These are phyloP conservation scores for Raffaelea albimanens DNA, from an alignment of 2,329 filamentous ascomycete genomes.

Conservation along the genomic window DNA sequence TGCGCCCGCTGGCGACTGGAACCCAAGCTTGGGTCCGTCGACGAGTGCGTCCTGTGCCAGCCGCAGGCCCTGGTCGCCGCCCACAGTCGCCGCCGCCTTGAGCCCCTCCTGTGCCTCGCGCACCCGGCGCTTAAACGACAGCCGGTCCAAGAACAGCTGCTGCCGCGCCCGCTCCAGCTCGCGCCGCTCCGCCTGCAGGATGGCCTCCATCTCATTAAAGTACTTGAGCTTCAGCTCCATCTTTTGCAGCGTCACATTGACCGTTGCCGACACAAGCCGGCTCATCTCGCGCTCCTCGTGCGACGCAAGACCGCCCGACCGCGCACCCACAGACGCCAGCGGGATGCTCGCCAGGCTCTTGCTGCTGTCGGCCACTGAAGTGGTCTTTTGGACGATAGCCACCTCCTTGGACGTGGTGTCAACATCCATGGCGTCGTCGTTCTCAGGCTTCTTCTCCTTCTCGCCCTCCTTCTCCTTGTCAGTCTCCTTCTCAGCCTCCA, in stretches of 20 bases:
- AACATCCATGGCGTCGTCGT: slow-evolving; percentile 54
- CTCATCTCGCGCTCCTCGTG: slow-evolving; percentile 97
- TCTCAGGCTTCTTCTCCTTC: slow-evolving; percentile 37
- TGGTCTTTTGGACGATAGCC: slow-evolving; percentile 50
- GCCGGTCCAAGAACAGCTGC: slow-evolving; percentile 84
- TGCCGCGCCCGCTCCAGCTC: slow-evolving; percentile 88
- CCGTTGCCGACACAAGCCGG: slow-evolving; percentile 79
- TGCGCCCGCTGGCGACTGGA: slow-evolving; percentile 35
- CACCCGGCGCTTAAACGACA: slow-evolving; percentile 82
- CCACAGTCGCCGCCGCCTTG: slow-evolving; percentile 39
- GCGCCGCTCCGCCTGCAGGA: slow-evolving; percentile 82
- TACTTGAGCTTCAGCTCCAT: slow-evolving; percentile 92
- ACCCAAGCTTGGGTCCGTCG: slow-evolving; percentile 44
- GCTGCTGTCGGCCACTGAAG: slow-evolving; percentile 33
- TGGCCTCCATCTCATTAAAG: slow-evolving; percentile 90
- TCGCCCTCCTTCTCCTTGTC: slow-evolving; percentile 37
- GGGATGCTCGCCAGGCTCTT: slow-evolving; percentile 60
- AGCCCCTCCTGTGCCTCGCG: slow-evolving; percentile 71
- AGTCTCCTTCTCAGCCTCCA: slow-evolving; percentile 40
- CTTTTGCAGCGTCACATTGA: slow-evolving; percentile 92
- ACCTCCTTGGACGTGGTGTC: slow-evolving; percentile 33
- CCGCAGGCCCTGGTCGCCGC: slow-evolving; percentile 39
- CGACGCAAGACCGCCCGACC: slow-evolving; percentile 79
- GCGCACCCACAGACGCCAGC: slow-evolving; percentile 75
- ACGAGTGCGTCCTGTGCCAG: slow-evolving; percentile 35